Conservation (phyloP, 768 basidiomycete genomes). For the Boletus insuetus region DNA sequence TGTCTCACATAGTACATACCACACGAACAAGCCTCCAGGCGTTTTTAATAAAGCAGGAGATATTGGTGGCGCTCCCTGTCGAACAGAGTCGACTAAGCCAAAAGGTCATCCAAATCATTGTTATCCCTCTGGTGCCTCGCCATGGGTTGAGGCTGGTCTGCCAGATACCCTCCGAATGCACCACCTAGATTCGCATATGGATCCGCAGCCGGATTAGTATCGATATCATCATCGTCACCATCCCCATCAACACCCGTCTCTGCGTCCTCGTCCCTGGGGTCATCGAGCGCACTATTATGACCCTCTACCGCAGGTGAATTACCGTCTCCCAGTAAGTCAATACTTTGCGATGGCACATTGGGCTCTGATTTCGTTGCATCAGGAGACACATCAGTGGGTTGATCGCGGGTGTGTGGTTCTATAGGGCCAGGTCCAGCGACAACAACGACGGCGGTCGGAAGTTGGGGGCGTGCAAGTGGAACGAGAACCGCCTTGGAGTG, state of each 20-base stretch:
- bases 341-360: conserved; percentile 26
- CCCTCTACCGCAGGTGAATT: conserved; percentile 1
- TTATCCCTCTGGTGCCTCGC: conserved; percentile 37
- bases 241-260: conserved; percentile 30
- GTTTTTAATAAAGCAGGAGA: too few species aligned
- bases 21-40: not conserved
- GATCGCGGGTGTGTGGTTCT: conserved; percentile 28
- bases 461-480: conserved; percentile 51
- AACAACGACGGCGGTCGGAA: conserved; percentile 42
- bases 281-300: conserved; percentile 6
- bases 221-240: conserved; percentile 43
- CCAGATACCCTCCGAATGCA: conserved; percentile 71
- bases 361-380: conserved; percentile 33
- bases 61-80: not conserved
- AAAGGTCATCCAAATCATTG: conserved; percentile 62
- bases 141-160: conserved; percentile 72
- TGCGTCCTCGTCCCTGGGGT: conserved; percentile 24
- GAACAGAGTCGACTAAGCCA: conserved; percentile 43
- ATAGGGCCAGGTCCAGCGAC: conserved; percentile 56
- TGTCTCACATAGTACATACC: conserved; percentile 7
- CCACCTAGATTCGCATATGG: conserved; percentile 83
- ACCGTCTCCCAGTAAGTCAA: conserved; percentile 20
- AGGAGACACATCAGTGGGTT: conserved; percentile 24
- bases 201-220: conserved; percentile 41
- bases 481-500: conserved; percentile 74